phyloP scores from a whole-genome alignment of 2,329 filamentous ascomycete genomes.

The Colletotrichum tamarilloi region DNA sequence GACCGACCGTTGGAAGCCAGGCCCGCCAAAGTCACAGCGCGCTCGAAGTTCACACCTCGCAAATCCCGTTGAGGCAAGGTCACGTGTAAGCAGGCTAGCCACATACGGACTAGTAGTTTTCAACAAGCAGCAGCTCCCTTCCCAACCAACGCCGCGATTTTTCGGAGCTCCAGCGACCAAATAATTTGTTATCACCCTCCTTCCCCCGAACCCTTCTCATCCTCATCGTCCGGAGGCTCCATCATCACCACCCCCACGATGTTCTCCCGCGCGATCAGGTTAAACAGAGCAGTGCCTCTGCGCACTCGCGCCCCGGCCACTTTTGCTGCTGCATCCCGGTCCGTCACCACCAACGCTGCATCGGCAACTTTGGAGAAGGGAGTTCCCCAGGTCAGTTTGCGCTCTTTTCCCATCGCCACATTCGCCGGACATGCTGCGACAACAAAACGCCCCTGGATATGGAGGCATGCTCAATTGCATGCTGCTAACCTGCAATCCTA shows the following conservation, averaged over 20 bases:
- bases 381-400: conserved; percentile 59
- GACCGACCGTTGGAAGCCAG: conserved; percentile 30
- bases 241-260: conserved; percentile 57
- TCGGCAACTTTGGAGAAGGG: conserved; percentile 88
- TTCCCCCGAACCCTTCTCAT: conserved; percentile 42
- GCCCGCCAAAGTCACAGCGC: conserved; percentile 16
- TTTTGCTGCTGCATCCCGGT: conserved; percentile 68
- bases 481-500: conserved; percentile 20
- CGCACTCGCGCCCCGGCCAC: conserved; percentile 59
- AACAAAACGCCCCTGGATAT: background rate
- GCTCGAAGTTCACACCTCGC: conserved; percentile 14
- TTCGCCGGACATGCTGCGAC: background rate
- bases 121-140: conserved; percentile 48
- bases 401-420: conserved; percentile 29
- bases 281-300: conserved; percentile 70
- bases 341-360: conserved; percentile 95
- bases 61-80: conserved; percentile 38
- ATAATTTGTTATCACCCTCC: conserved; percentile 43
- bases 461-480: background rate
- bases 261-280: conserved; percentile 78
- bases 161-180: conserved; percentile 52
- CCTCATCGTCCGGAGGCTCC: conserved; percentile 47
- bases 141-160: conserved; percentile 56
- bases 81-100: conserved; percentile 43
- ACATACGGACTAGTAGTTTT: conserved; percentile 44